These are phyloP conservation scores for Neurospora discreta DNA, from an alignment of 495 filamentous ascomycete genomes.

Conservation along the genomic window DNA sequence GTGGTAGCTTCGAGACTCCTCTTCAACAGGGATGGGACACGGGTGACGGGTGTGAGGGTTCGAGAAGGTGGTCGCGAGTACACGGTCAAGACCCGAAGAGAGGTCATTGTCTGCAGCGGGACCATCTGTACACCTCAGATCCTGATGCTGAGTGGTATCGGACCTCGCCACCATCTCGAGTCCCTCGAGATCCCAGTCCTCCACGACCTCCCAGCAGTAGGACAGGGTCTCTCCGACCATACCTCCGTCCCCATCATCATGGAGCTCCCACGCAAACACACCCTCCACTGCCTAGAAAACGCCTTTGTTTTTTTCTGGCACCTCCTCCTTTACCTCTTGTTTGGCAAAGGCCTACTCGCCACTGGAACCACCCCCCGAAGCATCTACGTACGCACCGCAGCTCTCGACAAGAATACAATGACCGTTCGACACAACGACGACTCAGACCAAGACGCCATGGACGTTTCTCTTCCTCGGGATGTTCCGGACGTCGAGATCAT, in stretches of 20 bases:
- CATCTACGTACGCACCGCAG: constrained; percentile 11
- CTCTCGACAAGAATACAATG: constrained; percentile 13
- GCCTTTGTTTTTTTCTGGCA: constrained; percentile 7
- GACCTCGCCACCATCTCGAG: constrained; percentile 26
- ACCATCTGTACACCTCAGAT: constrained; percentile 14
- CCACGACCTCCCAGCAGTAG: constrained; percentile 5
- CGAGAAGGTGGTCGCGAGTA: background rate
- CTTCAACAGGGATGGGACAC: background rate
- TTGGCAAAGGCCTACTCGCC: constrained; percentile 12
- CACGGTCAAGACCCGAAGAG: constrained; percentile 10
- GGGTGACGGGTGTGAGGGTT: constrained; percentile 10
- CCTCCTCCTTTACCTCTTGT: constrained; percentile 12
- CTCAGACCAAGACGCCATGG: constrained; percentile 3
- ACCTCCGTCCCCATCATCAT: constrained; percentile 11
- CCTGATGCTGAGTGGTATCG: constrained; percentile 22
- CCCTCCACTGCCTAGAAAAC: constrained; percentile 10
- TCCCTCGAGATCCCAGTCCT: constrained; percentile 52
- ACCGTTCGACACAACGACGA: background rate
- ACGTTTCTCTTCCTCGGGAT: constrained; percentile 8
- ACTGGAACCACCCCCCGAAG: constrained; percentile 2
- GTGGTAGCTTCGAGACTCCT: constrained; percentile 13
- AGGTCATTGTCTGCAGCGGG: constrained; percentile 17
- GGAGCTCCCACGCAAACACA: constrained; percentile 13
- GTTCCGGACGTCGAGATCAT: constrained; percentile 19
- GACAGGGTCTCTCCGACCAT: constrained; percentile 15